These are phyloP conservation scores for Noccaea caerulescens DNA, from an alignment of 345 rosid species.

Conservation along the genomic window DNA sequence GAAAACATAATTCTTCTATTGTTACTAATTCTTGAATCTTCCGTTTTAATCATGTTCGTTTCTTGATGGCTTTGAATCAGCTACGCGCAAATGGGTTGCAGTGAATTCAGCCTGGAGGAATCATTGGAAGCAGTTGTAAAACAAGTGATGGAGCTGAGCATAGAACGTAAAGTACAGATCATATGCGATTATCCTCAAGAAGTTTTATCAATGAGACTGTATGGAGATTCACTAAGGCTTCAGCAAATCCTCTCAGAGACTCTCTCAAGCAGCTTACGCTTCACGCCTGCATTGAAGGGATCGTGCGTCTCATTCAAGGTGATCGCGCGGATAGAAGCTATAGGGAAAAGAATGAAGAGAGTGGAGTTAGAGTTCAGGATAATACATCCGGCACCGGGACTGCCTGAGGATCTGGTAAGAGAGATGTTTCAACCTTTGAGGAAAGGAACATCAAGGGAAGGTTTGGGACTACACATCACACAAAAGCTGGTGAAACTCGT, in stretches of 20 bases:
- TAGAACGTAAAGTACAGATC: slow-evolving; percentile 60
- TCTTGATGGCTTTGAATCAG: slow-evolving; percentile 47
- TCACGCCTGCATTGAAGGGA: slow-evolving; percentile 62
- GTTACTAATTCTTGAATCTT: slow-evolving; percentile 7
- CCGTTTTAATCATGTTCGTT: neutral
- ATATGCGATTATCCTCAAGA: slow-evolving; percentile 57
- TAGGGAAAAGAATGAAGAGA: slow-evolving; percentile 64
- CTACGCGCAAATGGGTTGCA: slow-evolving; percentile 54
- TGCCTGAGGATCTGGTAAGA: slow-evolving; percentile 67
- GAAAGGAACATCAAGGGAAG: slow-evolving; percentile 70
- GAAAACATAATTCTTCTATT: slow-evolving; percentile 8
- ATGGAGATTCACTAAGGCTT: slow-evolving; percentile 76
- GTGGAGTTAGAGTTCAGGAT: slow-evolving; percentile 81
- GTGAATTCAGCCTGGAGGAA: slow-evolving; percentile 69
- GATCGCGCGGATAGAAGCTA: slow-evolving; percentile 51
- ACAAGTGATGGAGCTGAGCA: slow-evolving; percentile 65
- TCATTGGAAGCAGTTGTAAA: slow-evolving; percentile 59
- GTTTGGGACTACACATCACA: slow-evolving; percentile 70
- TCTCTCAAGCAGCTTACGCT: slow-evolving; percentile 57
- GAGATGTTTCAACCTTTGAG: slow-evolving; percentile 68
- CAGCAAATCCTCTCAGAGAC: slow-evolving; percentile 81
- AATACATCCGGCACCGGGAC: slow-evolving; percentile 82
- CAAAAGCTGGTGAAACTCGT: slow-evolving; percentile 80
- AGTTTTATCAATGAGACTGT: slow-evolving; percentile 56
- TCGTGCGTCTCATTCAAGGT: slow-evolving; percentile 59